These are phyloP conservation scores for Fusarium oligoseptatum DNA, from an alignment of 2,329 filamentous ascomycete species.

Conservation along the genomic window DNA sequence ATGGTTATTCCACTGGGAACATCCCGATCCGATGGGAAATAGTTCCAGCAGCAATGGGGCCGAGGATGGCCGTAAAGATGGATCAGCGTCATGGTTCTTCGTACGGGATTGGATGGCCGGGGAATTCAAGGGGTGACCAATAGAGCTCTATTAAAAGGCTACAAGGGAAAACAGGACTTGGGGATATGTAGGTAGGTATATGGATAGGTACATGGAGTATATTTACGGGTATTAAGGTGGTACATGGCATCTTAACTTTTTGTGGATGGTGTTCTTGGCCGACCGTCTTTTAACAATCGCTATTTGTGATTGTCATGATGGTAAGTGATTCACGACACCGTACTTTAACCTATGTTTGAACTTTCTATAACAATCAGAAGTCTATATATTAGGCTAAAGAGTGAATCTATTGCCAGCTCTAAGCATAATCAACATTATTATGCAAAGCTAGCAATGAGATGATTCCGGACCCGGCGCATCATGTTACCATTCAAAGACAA, in stretches of 20 bases:
- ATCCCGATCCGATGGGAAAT: neutral
- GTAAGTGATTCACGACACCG: neutral
- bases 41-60: neutral
- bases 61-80: neutral
- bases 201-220: neutral
- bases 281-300: neutral
- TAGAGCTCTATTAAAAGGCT: neutral
- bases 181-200: neutral
- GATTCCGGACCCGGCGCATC: neutral
- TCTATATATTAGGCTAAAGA: neutral
- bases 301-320: neutral
- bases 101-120: neutral
- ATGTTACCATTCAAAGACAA: neutral
- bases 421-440: neutral
- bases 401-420: too few relatives aligned
- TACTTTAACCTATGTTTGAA: neutral
- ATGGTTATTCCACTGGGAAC: conserved; percentile 5
- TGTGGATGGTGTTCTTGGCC: neutral
- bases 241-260: neutral
- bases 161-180: neutral
- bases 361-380: neutral
- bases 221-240: neutral
- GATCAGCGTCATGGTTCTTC: neutral
- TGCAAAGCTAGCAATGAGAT: neutral
- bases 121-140: neutral